phyloP scores from a whole-genome alignment of 306 rosid species.

The Lathyrus sativus region DNA sequence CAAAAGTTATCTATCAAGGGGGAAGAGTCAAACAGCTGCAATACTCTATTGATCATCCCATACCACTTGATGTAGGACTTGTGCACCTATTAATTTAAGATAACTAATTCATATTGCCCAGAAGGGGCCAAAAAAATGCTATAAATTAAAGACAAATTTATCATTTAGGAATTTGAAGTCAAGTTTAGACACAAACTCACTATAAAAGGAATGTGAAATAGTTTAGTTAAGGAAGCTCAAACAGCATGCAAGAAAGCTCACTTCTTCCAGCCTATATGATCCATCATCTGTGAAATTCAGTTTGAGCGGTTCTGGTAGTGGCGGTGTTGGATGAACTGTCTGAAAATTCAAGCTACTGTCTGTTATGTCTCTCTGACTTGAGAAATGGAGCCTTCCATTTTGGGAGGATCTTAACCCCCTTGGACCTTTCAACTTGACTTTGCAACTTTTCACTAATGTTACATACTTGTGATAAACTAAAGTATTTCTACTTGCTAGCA shows the following conservation, averaged over 20 bases:
- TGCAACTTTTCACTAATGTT: neutral
- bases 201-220: no score
- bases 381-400: neutral
- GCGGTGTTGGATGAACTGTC: neutral
- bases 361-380: neutral
- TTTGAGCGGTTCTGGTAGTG: neutral
- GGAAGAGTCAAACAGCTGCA: no score
- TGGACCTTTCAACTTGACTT: slow-evolving; percentile 30
- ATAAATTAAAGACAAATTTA: no score
- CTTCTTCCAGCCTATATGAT: neutral
- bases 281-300: neutral
- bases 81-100: neutral
- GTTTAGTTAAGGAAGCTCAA: neutral
- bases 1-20: neutral
- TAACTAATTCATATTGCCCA: no score
- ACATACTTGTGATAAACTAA: slow-evolving; percentile 13
- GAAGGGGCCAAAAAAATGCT: no score
- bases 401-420: neutral
- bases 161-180: no score
- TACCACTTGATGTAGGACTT: neutral
- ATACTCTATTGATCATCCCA: neutral
- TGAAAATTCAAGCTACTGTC: neutral
- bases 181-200: no score
- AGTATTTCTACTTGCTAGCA: neutral
- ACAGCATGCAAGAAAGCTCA: neutral